Conservation (phyloP, 2,329 filamentous ascomycete species). For the Gremmenia infestans region DNA sequence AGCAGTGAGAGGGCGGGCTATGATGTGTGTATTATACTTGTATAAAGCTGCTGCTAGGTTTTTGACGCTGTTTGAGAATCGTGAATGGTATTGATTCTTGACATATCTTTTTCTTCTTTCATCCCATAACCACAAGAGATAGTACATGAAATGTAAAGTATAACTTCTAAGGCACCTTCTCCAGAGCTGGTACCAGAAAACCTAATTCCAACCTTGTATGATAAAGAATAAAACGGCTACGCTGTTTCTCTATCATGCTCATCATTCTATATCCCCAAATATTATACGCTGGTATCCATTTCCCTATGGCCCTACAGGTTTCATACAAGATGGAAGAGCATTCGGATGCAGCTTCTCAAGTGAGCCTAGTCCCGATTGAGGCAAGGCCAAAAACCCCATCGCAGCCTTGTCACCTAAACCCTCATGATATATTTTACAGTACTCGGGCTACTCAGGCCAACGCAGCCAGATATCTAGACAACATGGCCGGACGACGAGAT, state of each 20-base stretch:
- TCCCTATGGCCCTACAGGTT: too few species aligned
- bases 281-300: background rate
- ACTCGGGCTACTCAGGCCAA: background rate
- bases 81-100: too few species aligned
- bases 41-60: background rate
- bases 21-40: conserved; percentile 4
- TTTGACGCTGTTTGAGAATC: background rate
- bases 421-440: background rate
- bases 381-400: background rate
- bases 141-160: background rate
- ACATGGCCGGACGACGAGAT: conserved; percentile 57
- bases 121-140: background rate
- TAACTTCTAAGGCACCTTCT: background rate
- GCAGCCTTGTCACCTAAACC: background rate
- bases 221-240: too few species aligned
- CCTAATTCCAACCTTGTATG: background rate
- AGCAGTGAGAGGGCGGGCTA: background rate
- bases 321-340: too few species aligned
- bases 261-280: background rate
- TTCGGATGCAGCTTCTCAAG: background rate
- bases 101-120: background rate
- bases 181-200: background rate
- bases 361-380: background rate
- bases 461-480: background rate
- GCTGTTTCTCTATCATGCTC: too few species aligned